Base-by-base conservation (phyloP, 2,329 filamentous ascomycete species). In the Pezizomycotina sp. region DNA sequence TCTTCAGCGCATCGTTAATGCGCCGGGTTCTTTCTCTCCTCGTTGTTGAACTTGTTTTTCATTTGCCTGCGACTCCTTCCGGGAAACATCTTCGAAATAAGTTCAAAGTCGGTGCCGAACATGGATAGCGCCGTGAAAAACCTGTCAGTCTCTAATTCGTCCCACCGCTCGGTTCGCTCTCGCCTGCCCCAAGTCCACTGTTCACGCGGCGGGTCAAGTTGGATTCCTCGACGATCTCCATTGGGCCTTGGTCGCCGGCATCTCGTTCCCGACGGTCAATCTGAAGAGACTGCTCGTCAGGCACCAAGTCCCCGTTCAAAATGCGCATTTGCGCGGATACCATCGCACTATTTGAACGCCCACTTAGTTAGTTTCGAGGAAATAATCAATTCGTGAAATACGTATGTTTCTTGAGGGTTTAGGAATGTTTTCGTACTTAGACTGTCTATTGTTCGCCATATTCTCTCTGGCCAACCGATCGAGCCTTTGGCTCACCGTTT, bases 71-170 rank as follows among this genome's bases (percentile, higher is more conserved):
- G 67, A 42, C 69, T 77, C 51, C 76, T 73, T 45, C 69, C 67
- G 1, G 72, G 69, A 51, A 91, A 84, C 66, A 83, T 72, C 49
- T 71, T 69, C 41, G 69, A 67, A 49, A 91, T 83, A 58, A 80
- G 79, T 54, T 75, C 68, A 53, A 89, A 91, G 53, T 86, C 79
- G 1, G 78, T 86, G 37, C 81, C 81, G 52, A 82, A 84, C 65
- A 76, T 77, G 38, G 64, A 60, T 2, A 91, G 63, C 1, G 71
- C 74, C 18, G 74, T 67, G 60, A 83, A 89, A 58, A 89, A 89
- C 27, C 69, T 62, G 36, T 78, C 74, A 3, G 77, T 86, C 42
- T 74, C 69, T 8, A 69, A 66, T n/a, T 69, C 64, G 31, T 65
- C 70, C 81, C 81, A 91, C 20, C 68, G 62, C 47, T 76, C 71